Conservation (phyloP, 208 protist species). For the Trypanosoma scelopori region DNA sequence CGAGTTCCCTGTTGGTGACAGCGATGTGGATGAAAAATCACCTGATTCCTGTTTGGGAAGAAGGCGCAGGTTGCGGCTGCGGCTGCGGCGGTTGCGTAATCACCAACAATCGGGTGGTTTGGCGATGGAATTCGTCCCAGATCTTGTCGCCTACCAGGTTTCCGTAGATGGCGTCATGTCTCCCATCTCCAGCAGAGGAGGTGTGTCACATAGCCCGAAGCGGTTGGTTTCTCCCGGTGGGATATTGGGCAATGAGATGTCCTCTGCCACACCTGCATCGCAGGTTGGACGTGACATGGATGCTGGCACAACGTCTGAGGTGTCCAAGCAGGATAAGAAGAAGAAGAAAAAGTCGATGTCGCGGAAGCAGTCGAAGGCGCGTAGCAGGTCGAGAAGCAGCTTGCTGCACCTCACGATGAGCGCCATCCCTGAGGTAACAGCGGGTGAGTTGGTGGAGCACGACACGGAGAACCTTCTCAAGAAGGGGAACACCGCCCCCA, state of each 20-base stretch:
- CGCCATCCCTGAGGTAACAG: slow-evolving; percentile 40
- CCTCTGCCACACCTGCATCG: background rate
- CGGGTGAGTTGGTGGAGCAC: slow-evolving; percentile 48
- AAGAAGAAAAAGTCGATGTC: slow-evolving; percentile 48
- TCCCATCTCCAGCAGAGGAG: slow-evolving; percentile 2
- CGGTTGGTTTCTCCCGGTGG: background rate
- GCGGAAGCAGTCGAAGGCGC: slow-evolving; percentile 35
- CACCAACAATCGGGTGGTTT: slow-evolving; percentile 19
- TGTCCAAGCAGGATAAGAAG: slow-evolving; percentile 6
- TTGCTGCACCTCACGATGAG: slow-evolving; percentile 29
- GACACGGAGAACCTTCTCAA: slow-evolving; percentile 27
- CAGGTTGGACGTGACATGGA: slow-evolving; percentile 6
- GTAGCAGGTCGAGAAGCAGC: slow-evolving; percentile 22
- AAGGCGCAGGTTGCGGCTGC: background rate
- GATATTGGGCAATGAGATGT: background rate
- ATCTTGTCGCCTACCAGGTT: slow-evolving; percentile 36
- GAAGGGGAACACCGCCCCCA: background rate
- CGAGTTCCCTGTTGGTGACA: background rate
- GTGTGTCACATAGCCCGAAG: too few species aligned
- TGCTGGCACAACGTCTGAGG: background rate
- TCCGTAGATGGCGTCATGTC: slow-evolving; percentile 36
- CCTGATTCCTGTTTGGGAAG: background rate
- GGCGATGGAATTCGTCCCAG: slow-evolving; percentile 29
- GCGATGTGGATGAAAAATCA: background rate
- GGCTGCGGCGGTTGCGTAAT: slow-evolving; percentile 9